phyloP scores from a whole-genome alignment of 2,329 filamentous ascomycete genomes.

The Ophiocordyceps camponoti-leonardi region DNA sequence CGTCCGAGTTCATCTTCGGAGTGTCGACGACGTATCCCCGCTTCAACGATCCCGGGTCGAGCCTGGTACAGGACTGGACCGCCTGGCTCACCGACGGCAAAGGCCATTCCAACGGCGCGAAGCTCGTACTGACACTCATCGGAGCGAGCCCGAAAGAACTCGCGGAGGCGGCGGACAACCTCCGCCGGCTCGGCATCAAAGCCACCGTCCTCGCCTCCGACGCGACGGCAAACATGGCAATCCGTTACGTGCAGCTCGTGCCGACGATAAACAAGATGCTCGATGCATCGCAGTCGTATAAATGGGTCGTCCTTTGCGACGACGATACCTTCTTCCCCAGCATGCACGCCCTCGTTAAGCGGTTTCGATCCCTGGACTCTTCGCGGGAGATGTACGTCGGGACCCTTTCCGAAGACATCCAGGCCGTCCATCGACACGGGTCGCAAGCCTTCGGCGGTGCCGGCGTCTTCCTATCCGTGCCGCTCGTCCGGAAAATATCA shows the following conservation, averaged over 20 bases:
- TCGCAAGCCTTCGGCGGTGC: constrained; percentile 47
- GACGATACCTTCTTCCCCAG: constrained; percentile 50
- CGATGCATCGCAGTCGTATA: constrained; percentile 26
- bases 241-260: constrained; percentile 37
- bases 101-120: constrained; percentile 37
- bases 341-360: constrained; percentile 33
- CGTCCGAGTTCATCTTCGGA: constrained; percentile 40
- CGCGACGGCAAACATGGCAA: constrained; percentile 33
- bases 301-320: constrained; percentile 45
- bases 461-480: constrained; percentile 42
- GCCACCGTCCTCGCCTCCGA: constrained; percentile 40
- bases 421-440: constrained; percentile 40
- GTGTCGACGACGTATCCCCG: constrained; percentile 40
- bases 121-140: constrained; percentile 34
- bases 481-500: constrained; percentile 26
- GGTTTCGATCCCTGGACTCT: constrained; percentile 32
- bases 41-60: constrained; percentile 31
- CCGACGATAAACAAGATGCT: constrained; percentile 33
- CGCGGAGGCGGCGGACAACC: constrained; percentile 21
- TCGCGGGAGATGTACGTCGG: constrained; percentile 38
- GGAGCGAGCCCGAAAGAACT: constrained; percentile 34
- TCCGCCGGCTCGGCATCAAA: constrained; percentile 25
- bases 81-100: constrained; percentile 41
- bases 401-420: constrained; percentile 42
- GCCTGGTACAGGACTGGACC: constrained; percentile 38